These are phyloP conservation scores for Ascodesmis nigricans DNA, from an alignment of 495 filamentous ascomycete species.

Conservation along the genomic window DNA sequence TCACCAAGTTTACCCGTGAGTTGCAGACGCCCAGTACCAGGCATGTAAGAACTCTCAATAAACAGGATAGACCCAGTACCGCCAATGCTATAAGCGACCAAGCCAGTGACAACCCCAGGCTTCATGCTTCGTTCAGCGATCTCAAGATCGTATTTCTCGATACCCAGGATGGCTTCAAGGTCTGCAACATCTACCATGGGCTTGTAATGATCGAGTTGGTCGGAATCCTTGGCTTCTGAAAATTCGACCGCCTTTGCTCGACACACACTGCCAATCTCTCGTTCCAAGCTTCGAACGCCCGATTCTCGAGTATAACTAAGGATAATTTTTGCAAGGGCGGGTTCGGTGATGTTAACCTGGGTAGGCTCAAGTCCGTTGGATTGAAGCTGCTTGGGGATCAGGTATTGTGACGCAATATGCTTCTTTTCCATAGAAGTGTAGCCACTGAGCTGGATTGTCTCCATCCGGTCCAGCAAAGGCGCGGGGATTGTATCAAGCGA, in stretches of 20 bases:
- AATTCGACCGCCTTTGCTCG: conserved; percentile 89
- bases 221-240: conserved; percentile 67
- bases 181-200: conserved; percentile 52
- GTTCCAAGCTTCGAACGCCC: conserved; percentile 90
- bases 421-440: conserved; percentile 98
- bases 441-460: conserved; percentile 73
- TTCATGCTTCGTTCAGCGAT: conserved; percentile 72
- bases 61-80: conserved; percentile 93
- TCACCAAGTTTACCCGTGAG: conserved; percentile 98
- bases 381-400: conserved; percentile 81
- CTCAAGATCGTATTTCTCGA: conserved; percentile 87
- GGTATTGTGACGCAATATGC: conserved; percentile 79
- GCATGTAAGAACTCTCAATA: conserved; percentile 96
- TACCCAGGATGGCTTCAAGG: conserved; percentile 74
- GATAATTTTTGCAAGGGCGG: conserved; percentile 83
- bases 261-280: conserved; percentile 84
- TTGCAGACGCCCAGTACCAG: conserved; percentile 74
- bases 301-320: conserved; percentile 91
- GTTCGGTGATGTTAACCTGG: conserved; percentile 52
- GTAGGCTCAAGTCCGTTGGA: conserved; percentile 54
- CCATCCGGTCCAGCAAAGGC: conserved; percentile 91
- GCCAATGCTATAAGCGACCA: conserved; percentile 87
- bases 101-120: conserved; percentile 86
- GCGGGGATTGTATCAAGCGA: conserved; percentile 85
- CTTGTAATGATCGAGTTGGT: conserved; percentile 46